Evolutionary conservation across 768 basidiomycete species (phyloP), one percentile per base, ranked within the genome.

Genomic region (Podaxis sp.): DNA sequence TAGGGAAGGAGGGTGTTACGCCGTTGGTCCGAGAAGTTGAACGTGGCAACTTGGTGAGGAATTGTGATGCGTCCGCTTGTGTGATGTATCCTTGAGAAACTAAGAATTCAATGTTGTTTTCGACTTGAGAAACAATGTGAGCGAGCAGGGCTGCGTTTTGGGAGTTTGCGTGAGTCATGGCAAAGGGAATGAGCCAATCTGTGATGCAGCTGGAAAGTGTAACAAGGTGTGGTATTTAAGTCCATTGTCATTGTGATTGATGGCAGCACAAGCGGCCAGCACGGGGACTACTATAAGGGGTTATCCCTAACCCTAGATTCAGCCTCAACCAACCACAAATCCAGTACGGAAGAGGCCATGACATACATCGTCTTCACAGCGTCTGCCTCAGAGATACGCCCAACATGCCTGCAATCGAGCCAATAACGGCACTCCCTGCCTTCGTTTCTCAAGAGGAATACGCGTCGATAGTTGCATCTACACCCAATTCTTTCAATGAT

Each of bases 401-500:
- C 4, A 66, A 60, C 59, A 82, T 83, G 80, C 77, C 80, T 63
- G 67, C 77, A 17, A 70, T 79, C 38, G 76, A 73, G 17, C 64
- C 73, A 63, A 79, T 81, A 61, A 67, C 65, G 33, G 61, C 69
- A 24, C 59, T 81, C 12, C 82, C 82, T 12, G 60, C 69, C 9
- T 81, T 75, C 64, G 72, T 74, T 6, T 75, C 78, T 13, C 75
- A 79, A 8, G 92, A 93, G 56, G 88, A 94, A 67, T 90, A 94
- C 75, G 76, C 78, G 33, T 71, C 74, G 2, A 70, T 95, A 38
- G 81, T 89, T 5, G 84, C 83, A n/a, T 88, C 90, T 1, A 98
- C 96, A 0, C 96, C 96, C 1, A 70, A 80, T 1, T 92, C 93
- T 0, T 97, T 98, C 76, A 79, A 75, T 64, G 88, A 91, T 68